Base-by-base conservation (phyloP, 768 basidiomycete genomes). In the Strobilomyces confusus region DNA sequence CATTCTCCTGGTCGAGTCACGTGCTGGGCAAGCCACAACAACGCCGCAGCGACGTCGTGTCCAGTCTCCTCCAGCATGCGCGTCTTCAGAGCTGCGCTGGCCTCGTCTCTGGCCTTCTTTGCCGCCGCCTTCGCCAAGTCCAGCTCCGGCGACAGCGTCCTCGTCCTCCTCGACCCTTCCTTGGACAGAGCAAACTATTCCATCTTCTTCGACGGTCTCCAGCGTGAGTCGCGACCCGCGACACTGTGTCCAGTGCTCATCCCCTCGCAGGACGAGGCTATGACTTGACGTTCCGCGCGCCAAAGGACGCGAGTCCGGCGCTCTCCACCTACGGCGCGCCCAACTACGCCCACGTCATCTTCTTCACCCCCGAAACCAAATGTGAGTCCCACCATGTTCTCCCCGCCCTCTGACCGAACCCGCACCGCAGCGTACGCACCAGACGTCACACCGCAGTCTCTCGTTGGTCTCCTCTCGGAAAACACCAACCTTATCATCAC, bases 361-460 rank as follows among this genome's bases (percentile, higher is more conserved):
- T 98, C 58, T 86, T 97, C 55, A 81, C 93, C 1, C 87, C 94
- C 12, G 83, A 89, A 54, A 78, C 87, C 41, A 97, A 97, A 77
- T 76, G 95, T 95, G 64, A 65, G 64, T 45, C 34, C 8, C 15
- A 22, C 3, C n/a, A 2, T 7, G 34, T 2, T 7, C 1, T 5
- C 6, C 4, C 23, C 8, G 12, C 4, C 9, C 1, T 23, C 4
- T 32, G 11, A 5, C 12, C 49, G 52, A 26, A 62, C 41, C 19
- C 23, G 7, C 9, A 46, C 40, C 17, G 8, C 58, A 93, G 90
- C 76, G 29, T 82, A 83, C 52, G 81, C 87, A 1, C 67, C 78
- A 55, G 90, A 98, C 66, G 79, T 92, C 59, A 85, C 84, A 3
- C 94, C 89, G 2, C 90, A 95, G 66, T 79, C 85, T 13, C 77